A percentile compares a stretch with the other conserved stretches of the same genome.
Conservation (phyloP, 306 rosid genomes). For the Notholithocarpus densiflorus region DNA sequence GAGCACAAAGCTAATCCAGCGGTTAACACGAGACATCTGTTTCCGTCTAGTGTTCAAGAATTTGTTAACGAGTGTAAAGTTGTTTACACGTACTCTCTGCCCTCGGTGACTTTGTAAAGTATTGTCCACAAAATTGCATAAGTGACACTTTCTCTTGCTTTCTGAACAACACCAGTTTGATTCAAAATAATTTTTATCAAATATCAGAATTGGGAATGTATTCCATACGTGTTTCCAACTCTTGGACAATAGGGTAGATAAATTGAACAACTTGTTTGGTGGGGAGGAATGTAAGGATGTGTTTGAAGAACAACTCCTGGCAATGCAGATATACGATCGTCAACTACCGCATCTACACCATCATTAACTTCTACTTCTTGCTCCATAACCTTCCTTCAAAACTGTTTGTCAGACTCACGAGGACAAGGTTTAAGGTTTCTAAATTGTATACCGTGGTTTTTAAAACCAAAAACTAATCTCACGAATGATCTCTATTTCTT, state of each 20-base stretch:
- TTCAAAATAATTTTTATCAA: neutral
- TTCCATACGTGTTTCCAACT: conserved; percentile 25
- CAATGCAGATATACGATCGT: conserved; percentile 9
- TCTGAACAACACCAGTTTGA: neutral
- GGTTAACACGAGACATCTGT: conserved; percentile 5
- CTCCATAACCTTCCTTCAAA: too few species aligned
- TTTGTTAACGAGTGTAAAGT: conserved; percentile 2
- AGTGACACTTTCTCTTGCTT: neutral
- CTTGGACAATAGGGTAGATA: conserved; percentile 31
- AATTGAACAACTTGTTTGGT: conserved; percentile 22
- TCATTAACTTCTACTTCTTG: too few species aligned
- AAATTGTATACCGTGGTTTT: too few species aligned
- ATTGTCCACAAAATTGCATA: conserved; percentile 20
- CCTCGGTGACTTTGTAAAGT: neutral
- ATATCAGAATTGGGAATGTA: conserved; percentile 24
- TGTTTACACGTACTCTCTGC: conserved; percentile 15
- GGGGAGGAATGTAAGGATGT: conserved; percentile 28
- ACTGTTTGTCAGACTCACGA: too few species aligned
- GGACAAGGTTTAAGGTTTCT: too few species aligned
- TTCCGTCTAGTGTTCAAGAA: neutral
- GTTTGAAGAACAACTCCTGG: conserved; percentile 29
- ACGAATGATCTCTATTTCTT: too few species aligned
- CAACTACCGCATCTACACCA: too few species aligned
- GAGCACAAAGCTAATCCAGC: conserved; percentile 29
- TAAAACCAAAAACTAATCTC: too few species aligned